Evolutionary conservation across 2,329 filamentous ascomycete species (phyloP), one percentile per base, ranked within the genome.

Genomic region (Mycosphaerella sp.): DNA sequence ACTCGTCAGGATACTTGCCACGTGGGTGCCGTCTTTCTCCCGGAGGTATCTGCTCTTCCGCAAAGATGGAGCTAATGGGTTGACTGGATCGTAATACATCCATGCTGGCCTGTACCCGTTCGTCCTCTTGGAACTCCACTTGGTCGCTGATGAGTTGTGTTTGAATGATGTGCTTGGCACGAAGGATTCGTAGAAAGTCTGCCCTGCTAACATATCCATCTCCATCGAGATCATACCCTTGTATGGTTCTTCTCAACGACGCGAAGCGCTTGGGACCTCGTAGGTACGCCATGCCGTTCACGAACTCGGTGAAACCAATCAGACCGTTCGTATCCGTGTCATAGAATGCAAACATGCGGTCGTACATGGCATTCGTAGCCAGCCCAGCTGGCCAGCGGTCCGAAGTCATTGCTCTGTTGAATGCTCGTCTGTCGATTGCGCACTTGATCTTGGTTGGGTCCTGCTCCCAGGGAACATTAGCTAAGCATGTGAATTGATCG

Each of bases 341-440:
- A 70, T 96, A 98, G 70, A 96, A 96, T 48, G 87, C 83, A 72
- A 97, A 98, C 81, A 96, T 93, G 62, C 93, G 86, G 69, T 98
- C 92, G 67, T 95, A 93, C 55, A 98, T 88, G 11, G 95, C 80
- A 68, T 95, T 96, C 1, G 92, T 89, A 0, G 86, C 80, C 9
- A 86, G 83, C 52, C 89, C 85, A n/a, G 87, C 87, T 3, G 89
- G 89, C 64, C 68, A 68, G 12, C 59, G 60, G 9, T 66, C 62
- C 8, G 60, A 63, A 6, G 95, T 85, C 56, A 97, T 83, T 62
- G 90, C 95, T 45, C 87, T 84, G 68, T 96, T 89, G 72, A 98
- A 98, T 0, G 89, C 95, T 70, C 86, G 87, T 57, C 90, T 84
- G 67, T 97, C 91, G 76, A 97, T 95, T 34, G 90, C 93, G 62